A percentile compares a stretch with the other conserved stretches of the same genome.
phyloP scores from a whole-genome alignment of 352 stramenopile species.

The Globisporangium viniferum region DNA sequence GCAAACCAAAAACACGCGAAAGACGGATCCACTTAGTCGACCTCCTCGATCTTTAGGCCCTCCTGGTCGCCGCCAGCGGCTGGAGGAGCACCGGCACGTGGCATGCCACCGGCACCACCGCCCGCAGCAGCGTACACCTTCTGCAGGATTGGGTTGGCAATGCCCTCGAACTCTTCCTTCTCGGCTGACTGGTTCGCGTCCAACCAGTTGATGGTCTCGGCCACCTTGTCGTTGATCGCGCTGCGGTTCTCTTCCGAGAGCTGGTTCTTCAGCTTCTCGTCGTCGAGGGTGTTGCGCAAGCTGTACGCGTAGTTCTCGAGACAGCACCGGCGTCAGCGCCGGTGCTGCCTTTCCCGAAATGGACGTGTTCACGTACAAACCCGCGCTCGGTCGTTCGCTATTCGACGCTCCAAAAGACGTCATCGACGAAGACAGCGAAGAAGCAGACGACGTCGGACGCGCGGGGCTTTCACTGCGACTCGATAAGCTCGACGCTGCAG shows the following conservation, averaged over 20 bases:
- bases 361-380: slow-evolving; percentile 17
- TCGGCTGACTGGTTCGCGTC: slow-evolving; percentile 51
- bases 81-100: slow-evolving; percentile 25
- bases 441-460: not conserved
- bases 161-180: slow-evolving; percentile 79
- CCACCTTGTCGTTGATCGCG: slow-evolving; percentile 36
- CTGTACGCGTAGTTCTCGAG: slow-evolving; percentile 90
- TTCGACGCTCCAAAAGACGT: slow-evolving; percentile 1
- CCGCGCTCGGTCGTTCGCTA: not conserved
- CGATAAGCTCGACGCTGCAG: slow-evolving; percentile 9
- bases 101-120: slow-evolving; percentile 40
- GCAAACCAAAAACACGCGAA: no score
- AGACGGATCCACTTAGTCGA: slow-evolving; percentile 19
- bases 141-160: slow-evolving; percentile 86
- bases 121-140: slow-evolving; percentile 74
- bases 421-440: not conserved
- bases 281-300: slow-evolving; percentile 76
- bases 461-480: not conserved
- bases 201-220: slow-evolving; percentile 71
- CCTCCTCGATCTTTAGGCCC: slow-evolving; percentile 76
- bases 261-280: slow-evolving; percentile 78
- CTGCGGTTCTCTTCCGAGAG: slow-evolving; percentile 69
- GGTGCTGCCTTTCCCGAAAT: not conserved
- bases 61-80: slow-evolving; percentile 39
- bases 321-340: slow-evolving; percentile 16